Percentiles rank a stretch among this genome's conserved stretches.
These are phyloP conservation scores for Pistacia vera DNA, from an alignment of 345 rosid species.

Conservation along the genomic window DNA sequence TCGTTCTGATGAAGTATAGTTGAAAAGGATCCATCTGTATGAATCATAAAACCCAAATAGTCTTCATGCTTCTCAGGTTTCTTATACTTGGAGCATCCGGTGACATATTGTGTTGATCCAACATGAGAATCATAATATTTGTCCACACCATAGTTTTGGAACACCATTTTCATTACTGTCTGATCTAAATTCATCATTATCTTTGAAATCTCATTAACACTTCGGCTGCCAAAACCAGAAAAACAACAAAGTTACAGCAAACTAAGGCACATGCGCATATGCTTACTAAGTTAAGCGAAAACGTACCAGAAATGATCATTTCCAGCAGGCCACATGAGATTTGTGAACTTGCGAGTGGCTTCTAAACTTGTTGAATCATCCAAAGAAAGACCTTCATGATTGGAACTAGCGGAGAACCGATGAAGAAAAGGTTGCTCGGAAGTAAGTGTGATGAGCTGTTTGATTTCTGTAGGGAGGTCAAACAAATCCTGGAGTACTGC, in stretches of 20 bases:
- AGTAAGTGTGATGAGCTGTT: background rate
- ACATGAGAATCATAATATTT: too few species aligned
- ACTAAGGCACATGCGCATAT: too few species aligned
- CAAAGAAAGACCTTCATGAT: background rate
- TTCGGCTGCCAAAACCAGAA: constrained; percentile 17
- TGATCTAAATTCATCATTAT: constrained; percentile 45
- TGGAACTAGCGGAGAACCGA: background rate
- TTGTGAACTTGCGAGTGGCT: background rate
- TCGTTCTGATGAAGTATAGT: too few species aligned
- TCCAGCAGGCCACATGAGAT: constrained; percentile 3
- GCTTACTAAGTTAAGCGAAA: background rate
- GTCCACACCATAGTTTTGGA: constrained; percentile 48
- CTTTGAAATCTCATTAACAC: constrained; percentile 37
- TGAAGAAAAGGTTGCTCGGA: background rate
- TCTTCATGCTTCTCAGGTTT: too few species aligned
- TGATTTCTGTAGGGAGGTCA: background rate
- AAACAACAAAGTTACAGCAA: background rate
- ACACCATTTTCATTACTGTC: constrained; percentile 55
- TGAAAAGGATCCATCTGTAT: too few species aligned
- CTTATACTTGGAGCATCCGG: too few species aligned
- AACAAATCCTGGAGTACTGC: background rate
- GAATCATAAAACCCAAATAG: too few species aligned
- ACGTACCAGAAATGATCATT: background rate
- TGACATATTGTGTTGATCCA: too few species aligned
- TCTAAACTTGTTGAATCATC: background rate